Conservation (phyloP, 2,329 filamentous ascomycete species). For the Phoma herbarum region DNA sequence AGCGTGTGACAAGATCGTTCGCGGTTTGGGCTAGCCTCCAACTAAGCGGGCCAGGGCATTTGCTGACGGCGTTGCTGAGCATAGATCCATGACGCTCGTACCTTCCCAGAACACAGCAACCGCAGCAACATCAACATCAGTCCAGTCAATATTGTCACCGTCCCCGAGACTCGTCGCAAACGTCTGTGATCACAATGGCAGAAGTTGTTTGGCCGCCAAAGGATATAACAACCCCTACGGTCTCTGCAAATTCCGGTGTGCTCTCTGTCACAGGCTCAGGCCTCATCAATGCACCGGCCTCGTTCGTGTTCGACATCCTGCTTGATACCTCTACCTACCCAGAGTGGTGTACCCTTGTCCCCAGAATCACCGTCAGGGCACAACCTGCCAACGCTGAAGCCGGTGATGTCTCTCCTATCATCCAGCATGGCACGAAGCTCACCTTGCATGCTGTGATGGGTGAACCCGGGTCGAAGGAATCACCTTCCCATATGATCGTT, state of each 20-base stretch:
- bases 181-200: constrained; percentile 5
- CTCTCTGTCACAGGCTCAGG: constrained; percentile 12
- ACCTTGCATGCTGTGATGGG: constrained; percentile 33
- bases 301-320: constrained; percentile 30
- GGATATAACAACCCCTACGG: constrained; percentile 16
- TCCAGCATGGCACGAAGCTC: constrained; percentile 28
- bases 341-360: constrained; percentile 34
- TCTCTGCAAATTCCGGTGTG: constrained; percentile 8
- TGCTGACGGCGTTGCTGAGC: neutral
- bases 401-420: constrained; percentile 5
- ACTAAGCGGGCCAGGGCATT: neutral
- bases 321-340: constrained; percentile 27
- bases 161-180: neutral
- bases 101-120: neutral
- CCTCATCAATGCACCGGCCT: constrained; percentile 26
- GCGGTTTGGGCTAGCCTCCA: neutral
- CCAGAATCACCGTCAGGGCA: constrained; percentile 20
- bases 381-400: constrained; percentile 8
- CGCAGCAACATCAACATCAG: neutral
- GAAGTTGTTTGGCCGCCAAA: constrained; percentile 17
- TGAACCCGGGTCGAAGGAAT: constrained; percentile 19
- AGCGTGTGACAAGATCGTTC: neutral
- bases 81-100: neutral
- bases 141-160: neutral
- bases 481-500: constrained; percentile 26